A percentile compares a stretch with the other conserved stretches of the same genome.
Conservation (phyloP, 306 rosid genomes). For the Prunus davidiana region DNA sequence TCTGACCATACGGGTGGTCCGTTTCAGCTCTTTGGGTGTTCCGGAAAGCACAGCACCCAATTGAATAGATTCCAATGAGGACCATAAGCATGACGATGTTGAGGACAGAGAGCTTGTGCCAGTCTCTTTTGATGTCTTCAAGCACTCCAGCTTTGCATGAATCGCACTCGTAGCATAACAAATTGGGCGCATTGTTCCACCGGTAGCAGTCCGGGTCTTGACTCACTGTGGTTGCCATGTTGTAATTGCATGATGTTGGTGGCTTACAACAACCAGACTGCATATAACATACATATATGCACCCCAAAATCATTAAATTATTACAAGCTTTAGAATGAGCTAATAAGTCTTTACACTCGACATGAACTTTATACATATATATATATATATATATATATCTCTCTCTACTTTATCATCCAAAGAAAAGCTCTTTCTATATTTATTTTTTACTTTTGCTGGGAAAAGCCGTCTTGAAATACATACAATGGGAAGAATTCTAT, state of each 20-base stretch:
- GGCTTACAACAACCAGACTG: slow-evolving; percentile 98
- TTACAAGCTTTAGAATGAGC: neutral
- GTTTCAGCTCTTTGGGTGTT: slow-evolving; percentile 70
- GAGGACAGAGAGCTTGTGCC: slow-evolving; percentile 88
- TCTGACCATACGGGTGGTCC: slow-evolving; percentile 69
- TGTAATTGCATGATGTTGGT: slow-evolving; percentile 72
- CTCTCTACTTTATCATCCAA: neutral
- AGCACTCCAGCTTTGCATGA: slow-evolving; percentile 94
- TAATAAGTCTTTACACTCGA: neutral
- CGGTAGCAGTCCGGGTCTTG: slow-evolving; percentile 80
- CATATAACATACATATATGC: neutral
- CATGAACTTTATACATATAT: too few relatives aligned
- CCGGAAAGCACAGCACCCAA: slow-evolving; percentile 90
- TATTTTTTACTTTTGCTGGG: neutral
- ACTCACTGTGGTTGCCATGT: slow-evolving; percentile 25
- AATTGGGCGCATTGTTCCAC: slow-evolving; percentile 72
- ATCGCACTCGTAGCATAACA: slow-evolving; percentile 88
- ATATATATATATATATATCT: too few relatives aligned
- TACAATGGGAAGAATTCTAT: neutral
- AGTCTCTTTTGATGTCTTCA: slow-evolving; percentile 62
- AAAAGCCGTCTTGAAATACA: neutral
- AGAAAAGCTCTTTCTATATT: neutral
- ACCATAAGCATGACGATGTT: slow-evolving; percentile 56
- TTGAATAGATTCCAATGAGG: slow-evolving; percentile 71
- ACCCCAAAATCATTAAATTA: neutral